These are phyloP conservation scores for Chaetoceros tenuissimus DNA, from an alignment of 108 stramenopile species.

Conservation along the genomic window DNA sequence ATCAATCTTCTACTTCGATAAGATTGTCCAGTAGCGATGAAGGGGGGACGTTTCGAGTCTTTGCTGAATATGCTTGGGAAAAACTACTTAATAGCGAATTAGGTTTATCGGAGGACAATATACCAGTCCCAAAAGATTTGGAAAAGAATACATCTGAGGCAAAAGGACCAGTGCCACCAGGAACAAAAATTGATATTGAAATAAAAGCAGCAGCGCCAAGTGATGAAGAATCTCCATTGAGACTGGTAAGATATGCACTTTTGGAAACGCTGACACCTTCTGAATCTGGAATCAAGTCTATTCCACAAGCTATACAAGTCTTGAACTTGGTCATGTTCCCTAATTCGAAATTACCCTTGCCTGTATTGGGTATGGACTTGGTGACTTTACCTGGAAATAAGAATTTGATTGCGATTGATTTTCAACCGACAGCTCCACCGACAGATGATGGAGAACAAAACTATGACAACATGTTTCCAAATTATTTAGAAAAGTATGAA, in stretches of 20 bases:
- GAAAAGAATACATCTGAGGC: constrained; percentile 30
- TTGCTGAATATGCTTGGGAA: constrained; percentile 46
- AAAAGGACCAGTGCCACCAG: constrained; percentile 22
- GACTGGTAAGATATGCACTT: constrained; percentile 48
- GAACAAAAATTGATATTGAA: constrained; percentile 23
- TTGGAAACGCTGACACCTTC: constrained; percentile 41
- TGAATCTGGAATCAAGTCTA: background rate
- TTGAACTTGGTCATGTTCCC: constrained; percentile 73
- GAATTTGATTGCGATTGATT: constrained; percentile 58
- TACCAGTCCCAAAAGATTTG: constrained; percentile 18
- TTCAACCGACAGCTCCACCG: constrained; percentile 46
- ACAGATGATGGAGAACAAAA: background rate
- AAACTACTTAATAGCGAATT: constrained; percentile 11
- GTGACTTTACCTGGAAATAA: constrained; percentile 66
- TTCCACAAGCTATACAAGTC: constrained; percentile 52
- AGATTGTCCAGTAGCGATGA: background rate
- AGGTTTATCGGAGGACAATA: background rate
- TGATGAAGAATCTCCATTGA: constrained; percentile 2
- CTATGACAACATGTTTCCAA: constrained; percentile 13
- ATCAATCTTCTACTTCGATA: too few relatives aligned
- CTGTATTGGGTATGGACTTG: constrained; percentile 74
- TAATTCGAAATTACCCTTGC: constrained; percentile 17
- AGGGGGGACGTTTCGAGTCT: constrained; percentile 28
- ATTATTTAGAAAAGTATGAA: constrained; percentile 21
- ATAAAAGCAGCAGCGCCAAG: background rate